These are phyloP conservation scores for Cyberlindnera euphorbiae DNA, from an alignment of 805 yeast species.

Conservation along the genomic window DNA sequence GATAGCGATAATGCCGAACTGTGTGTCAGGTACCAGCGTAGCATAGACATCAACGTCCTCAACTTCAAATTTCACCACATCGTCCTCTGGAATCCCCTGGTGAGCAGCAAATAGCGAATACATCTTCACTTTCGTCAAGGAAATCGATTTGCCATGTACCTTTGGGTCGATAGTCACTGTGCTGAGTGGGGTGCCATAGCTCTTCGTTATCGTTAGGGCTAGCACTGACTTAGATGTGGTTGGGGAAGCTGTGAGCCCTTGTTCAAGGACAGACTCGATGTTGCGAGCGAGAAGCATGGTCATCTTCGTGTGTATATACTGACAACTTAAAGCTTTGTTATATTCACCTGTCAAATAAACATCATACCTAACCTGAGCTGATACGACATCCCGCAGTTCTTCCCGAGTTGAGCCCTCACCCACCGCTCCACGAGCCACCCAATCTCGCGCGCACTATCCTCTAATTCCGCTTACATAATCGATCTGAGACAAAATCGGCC, in stretches of 20 bases:
- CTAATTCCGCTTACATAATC: too few relatives aligned
- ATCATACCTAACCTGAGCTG: too few relatives aligned
- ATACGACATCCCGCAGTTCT: too few relatives aligned
- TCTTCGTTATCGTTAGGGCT: slow-evolving; percentile 16
- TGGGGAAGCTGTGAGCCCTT: slow-evolving; percentile 12
- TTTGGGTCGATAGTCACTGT: slow-evolving; percentile 3
- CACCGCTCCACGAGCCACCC: too few relatives aligned
- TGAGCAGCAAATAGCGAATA: slow-evolving; percentile 15
- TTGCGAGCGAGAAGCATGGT: slow-evolving; percentile 19
- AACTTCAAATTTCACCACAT: slow-evolving; percentile 5
- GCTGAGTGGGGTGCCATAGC: slow-evolving; percentile 16
- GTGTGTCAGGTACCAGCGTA: slow-evolving; percentile 13
- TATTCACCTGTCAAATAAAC: too few relatives aligned
- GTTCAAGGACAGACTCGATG: slow-evolving; percentile 16
- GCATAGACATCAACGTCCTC: slow-evolving; percentile 11
- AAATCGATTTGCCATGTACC: too few relatives aligned
- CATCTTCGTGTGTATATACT: slow-evolving; percentile 3
- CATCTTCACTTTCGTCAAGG: slow-evolving; percentile 18
- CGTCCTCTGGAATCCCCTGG: slow-evolving; percentile 8
- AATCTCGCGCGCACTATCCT: too few relatives aligned
- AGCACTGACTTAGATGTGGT: slow-evolving; percentile 15
- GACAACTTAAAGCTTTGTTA: background rate
- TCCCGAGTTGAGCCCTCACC: too few relatives aligned
- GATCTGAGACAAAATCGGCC: too few relatives aligned
- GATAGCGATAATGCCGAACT: slow-evolving; percentile 18